Conservation (phyloP, 2,329 filamentous ascomycete species). For the Ascochyta fabae region DNA sequence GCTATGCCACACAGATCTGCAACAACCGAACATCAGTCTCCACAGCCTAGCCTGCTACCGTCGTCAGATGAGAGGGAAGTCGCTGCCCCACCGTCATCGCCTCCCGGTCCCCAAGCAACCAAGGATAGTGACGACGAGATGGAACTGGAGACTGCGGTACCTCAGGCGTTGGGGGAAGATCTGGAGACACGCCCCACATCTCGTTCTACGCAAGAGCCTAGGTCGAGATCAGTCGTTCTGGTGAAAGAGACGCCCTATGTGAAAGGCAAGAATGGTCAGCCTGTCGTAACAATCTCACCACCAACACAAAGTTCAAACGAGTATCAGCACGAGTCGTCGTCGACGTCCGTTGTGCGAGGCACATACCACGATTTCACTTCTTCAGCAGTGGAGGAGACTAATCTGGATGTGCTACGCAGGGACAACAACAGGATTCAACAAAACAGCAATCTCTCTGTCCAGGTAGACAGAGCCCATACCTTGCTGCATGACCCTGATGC, state of each 20-base stretch:
- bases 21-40: background rate
- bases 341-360: constrained; percentile 33
- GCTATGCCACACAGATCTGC: background rate
- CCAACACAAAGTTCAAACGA: constrained; percentile 21
- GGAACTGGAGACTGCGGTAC: constrained; percentile 38
- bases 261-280: constrained; percentile 24
- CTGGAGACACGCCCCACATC: background rate
- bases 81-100: constrained; percentile 25
- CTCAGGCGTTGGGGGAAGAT: constrained; percentile 39
- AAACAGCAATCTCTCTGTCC: too few species aligned
- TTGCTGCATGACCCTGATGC: background rate
- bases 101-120: constrained; percentile 9
- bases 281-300: background rate
- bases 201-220: background rate
- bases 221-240: constrained; percentile 25
- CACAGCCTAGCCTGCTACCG: constrained; percentile 1
- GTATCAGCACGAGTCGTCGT: constrained; percentile 27
- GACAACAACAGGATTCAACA: background rate
- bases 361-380: constrained; percentile 29
- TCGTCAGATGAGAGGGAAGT: constrained; percentile 22
- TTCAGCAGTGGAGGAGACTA: constrained; percentile 8
- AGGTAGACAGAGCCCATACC: background rate
- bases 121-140: constrained; percentile 36
- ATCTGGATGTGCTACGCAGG: background rate
- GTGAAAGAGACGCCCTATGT: constrained; percentile 41